Percentiles rank a stretch among this genome's conserved stretches.
phyloP scores from a whole-genome alignment of 2,329 filamentous ascomycete species.

The Ophiostoma australiae region DNA sequence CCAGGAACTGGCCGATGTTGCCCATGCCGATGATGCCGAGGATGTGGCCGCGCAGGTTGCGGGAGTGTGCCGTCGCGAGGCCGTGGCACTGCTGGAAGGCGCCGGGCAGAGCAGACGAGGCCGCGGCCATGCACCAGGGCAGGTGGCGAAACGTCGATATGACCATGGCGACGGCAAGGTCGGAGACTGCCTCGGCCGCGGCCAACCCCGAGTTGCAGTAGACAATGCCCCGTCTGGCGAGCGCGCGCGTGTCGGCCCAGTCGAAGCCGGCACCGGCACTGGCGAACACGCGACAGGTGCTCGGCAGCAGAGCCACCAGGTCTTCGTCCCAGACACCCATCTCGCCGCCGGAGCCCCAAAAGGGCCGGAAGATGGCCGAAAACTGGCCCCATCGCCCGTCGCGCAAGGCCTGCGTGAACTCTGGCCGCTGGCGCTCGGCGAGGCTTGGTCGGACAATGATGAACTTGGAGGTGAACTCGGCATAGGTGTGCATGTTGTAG shows the following conservation, averaged over 20 bases:
- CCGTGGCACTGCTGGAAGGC: not conserved
- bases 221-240: constrained; percentile 42
- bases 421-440: constrained; percentile 48
- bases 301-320: constrained; percentile 44
- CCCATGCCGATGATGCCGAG: constrained; percentile 58
- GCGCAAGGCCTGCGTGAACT: constrained; percentile 47
- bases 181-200: constrained; percentile 66
- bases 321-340: constrained; percentile 30
- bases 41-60: constrained; percentile 49
- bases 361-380: constrained; percentile 36
- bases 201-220: constrained; percentile 71
- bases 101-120: not conserved
- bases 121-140: constrained; percentile 55
- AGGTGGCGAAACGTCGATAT: constrained; percentile 65
- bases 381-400: constrained; percentile 54
- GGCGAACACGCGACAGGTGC: constrained; percentile 55
- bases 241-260: constrained; percentile 50
- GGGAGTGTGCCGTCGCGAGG: constrained; percentile 40
- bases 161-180: constrained; percentile 66
- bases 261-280: constrained; percentile 62
- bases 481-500: constrained; percentile 47
- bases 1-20: constrained; percentile 49
- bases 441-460: constrained; percentile 43
- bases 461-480: constrained; percentile 41
- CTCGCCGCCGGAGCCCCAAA: constrained; percentile 29